Evolutionary conservation across 257 asterid species (phyloP).

Genomic region (Echites panduratus): DNA sequence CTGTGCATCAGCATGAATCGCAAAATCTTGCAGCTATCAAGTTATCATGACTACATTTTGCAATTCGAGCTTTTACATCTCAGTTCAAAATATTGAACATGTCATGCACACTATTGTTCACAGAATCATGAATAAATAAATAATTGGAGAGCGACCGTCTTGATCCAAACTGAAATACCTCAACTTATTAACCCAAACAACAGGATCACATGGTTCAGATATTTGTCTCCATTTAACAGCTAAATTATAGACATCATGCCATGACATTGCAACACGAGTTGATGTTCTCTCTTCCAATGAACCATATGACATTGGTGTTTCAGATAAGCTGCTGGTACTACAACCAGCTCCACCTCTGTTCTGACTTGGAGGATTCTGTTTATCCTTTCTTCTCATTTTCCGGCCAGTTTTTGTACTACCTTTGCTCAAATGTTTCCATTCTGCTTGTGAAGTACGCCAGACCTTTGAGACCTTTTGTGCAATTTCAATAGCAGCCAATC

Average conservation of each 20-base stretch:
- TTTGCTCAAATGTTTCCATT: constrained; percentile 74
- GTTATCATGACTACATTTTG: background rate
- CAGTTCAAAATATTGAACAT: background rate
- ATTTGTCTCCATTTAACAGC: constrained; percentile 99
- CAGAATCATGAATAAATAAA: background rate
- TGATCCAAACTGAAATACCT: constrained; percentile 40
- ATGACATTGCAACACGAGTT: constrained; percentile 69
- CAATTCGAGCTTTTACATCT: background rate
- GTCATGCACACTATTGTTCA: background rate
- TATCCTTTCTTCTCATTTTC: constrained; percentile 69
- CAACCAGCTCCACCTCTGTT: constrained; percentile 99
- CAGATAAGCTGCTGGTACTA: constrained; percentile 76
- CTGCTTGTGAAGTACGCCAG: constrained; percentile 89
- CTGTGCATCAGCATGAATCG: background rate
- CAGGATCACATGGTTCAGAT: constrained; percentile 96
- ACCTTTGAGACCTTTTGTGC: constrained; percentile 89
- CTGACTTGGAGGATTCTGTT: constrained; percentile 55
- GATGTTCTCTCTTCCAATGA: constrained; percentile 61
- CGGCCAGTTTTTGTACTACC: constrained; percentile 64
- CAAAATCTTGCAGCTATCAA: background rate
- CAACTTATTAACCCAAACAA: constrained; percentile 89
- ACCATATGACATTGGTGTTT: constrained; percentile 41
- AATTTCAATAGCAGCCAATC: constrained; percentile 93
- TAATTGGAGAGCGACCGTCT: background rate
- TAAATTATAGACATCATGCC: constrained; percentile 73